A percentile compares a stretch with the other conserved stretches of the same genome.
phyloP scores from a whole-genome alignment of 2,329 filamentous ascomycete genomes.

The Venturiaceae sp. region DNA sequence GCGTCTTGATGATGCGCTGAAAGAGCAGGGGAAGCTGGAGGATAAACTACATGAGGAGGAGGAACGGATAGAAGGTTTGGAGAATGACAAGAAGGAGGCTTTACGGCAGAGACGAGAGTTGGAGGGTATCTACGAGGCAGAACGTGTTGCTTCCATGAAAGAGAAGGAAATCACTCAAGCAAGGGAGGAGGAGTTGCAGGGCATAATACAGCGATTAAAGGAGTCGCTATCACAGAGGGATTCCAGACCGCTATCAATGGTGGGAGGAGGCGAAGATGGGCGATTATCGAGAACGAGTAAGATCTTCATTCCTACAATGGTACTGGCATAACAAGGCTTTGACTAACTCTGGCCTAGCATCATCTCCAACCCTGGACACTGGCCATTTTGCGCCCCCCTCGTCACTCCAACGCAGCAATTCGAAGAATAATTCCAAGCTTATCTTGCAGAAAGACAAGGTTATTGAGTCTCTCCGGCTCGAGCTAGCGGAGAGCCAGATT shows the following conservation, averaged over 20 bases:
- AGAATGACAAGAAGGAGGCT: slow-evolving; percentile 76
- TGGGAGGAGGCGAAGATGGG: slow-evolving; percentile 38
- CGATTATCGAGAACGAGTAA: slow-evolving; percentile 43
- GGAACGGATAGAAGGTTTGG: slow-evolving; percentile 69
- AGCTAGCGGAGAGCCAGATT: slow-evolving; percentile 90
- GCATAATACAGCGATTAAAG: slow-evolving; percentile 83
- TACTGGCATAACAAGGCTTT: slow-evolving; percentile 1
- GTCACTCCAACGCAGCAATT: slow-evolving; percentile 78
- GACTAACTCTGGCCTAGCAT: slow-evolving; percentile 10
- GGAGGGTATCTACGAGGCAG: slow-evolving; percentile 85
- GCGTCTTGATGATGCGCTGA: slow-evolving; percentile 72
- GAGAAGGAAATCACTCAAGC: slow-evolving; percentile 84
- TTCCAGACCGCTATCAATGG: slow-evolving; percentile 25
- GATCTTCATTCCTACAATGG: slow-evolving; percentile 14
- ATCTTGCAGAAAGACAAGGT: slow-evolving; percentile 93
- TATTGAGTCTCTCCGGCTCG: slow-evolving; percentile 83
- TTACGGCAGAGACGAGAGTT: slow-evolving; percentile 80
- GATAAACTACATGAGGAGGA: slow-evolving; percentile 81
- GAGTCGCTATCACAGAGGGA: slow-evolving; percentile 75
- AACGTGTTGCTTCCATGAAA: slow-evolving; percentile 76
- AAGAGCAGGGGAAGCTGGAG: slow-evolving; percentile 78
- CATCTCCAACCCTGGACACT: slow-evolving; percentile 59
- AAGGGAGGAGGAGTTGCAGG: slow-evolving; percentile 82
- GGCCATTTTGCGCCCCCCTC: slow-evolving; percentile 80
- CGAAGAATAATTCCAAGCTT: slow-evolving; percentile 78